These are phyloP conservation scores for Kuraishia ogatae DNA, from an alignment of 805 yeast species.

Conservation along the genomic window DNA sequence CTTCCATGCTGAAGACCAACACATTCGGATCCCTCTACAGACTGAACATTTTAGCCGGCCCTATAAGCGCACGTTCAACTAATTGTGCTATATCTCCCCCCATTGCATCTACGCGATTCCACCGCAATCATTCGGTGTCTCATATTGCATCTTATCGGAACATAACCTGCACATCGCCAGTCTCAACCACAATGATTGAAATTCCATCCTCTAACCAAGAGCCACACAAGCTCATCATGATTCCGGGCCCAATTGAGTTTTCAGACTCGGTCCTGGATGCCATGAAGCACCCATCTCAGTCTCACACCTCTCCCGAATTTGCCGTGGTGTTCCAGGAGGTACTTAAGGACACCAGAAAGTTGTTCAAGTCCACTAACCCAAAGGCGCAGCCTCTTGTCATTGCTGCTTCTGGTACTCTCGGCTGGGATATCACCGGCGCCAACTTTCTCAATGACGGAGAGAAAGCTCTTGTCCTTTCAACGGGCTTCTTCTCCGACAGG, in stretches of 20 bases:
- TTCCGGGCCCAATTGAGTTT: conserved; percentile 86
- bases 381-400: conserved; percentile 74
- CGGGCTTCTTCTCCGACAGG: conserved; percentile 84
- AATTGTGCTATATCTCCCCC: neutral
- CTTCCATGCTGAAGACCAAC: neutral
- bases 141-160: neutral
- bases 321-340: conserved; percentile 62
- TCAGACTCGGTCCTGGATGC: conserved; percentile 73
- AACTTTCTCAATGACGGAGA: conserved; percentile 64
- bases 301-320: conserved; percentile 88
- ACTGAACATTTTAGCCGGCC: neutral
- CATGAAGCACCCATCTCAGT: conserved; percentile 73
- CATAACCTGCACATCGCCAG: neutral
- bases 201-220: conserved; percentile 4
- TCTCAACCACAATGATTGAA: neutral
- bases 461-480: conserved; percentile 70
- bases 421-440: conserved; percentile 87
- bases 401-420: conserved; percentile 89
- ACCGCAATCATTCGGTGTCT: neutral
- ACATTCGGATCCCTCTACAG: neutral
- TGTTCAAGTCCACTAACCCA: conserved; percentile 63
- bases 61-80: neutral
- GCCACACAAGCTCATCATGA: conserved; percentile 32
- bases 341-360: conserved; percentile 56
- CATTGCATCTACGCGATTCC: neutral